Conservation (phyloP, 2,329 filamentous ascomycete species). For the Xylariaceae sp. region DNA sequence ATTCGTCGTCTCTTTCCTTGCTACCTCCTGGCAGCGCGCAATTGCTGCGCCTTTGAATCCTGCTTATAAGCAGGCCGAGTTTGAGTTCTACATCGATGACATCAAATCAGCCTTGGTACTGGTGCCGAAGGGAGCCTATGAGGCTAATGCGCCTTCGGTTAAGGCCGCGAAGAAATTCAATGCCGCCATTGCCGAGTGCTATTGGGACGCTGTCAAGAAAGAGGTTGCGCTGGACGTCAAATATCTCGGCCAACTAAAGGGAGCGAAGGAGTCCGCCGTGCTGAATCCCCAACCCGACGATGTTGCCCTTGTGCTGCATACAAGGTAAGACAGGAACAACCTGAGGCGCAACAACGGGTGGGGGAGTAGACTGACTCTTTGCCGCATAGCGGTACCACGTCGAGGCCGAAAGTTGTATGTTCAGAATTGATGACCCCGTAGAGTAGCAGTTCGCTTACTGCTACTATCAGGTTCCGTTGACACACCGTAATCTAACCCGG, state of each 20-base stretch:
- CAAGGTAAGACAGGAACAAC: slow-evolving; percentile 42
- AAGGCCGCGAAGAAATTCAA: slow-evolving; percentile 74
- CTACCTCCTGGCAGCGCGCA: slow-evolving; percentile 77
- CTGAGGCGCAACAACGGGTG: neutral
- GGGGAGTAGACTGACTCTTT: slow-evolving; percentile 25
- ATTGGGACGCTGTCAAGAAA: slow-evolving; percentile 61
- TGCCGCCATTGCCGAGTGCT: slow-evolving; percentile 82
- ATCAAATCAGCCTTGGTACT: slow-evolving; percentile 74
- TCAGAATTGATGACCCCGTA: neutral
- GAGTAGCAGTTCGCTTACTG: slow-evolving; percentile 20
- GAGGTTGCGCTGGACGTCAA: slow-evolving; percentile 76
- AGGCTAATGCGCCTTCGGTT: slow-evolving; percentile 64
- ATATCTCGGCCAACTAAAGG: slow-evolving; percentile 63
- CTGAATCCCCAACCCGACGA: slow-evolving; percentile 64
- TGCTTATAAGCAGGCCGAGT: slow-evolving; percentile 83
- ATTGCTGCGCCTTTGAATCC: slow-evolving; percentile 85
- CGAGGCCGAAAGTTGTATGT: slow-evolving; percentile 74
- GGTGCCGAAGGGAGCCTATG: slow-evolving; percentile 67
- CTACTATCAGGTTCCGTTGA: slow-evolving; percentile 61
- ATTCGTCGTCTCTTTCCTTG: slow-evolving; percentile 82
- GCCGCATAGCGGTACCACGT: slow-evolving; percentile 64
- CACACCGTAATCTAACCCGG: slow-evolving; percentile 73
- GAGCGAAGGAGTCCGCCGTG: slow-evolving; percentile 38
- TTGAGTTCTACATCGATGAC: slow-evolving; percentile 89
- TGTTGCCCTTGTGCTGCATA: slow-evolving; percentile 76